Conservation (phyloP, 2,329 filamentous ascomycete genomes). For the Fusarium subglutinans region DNA sequence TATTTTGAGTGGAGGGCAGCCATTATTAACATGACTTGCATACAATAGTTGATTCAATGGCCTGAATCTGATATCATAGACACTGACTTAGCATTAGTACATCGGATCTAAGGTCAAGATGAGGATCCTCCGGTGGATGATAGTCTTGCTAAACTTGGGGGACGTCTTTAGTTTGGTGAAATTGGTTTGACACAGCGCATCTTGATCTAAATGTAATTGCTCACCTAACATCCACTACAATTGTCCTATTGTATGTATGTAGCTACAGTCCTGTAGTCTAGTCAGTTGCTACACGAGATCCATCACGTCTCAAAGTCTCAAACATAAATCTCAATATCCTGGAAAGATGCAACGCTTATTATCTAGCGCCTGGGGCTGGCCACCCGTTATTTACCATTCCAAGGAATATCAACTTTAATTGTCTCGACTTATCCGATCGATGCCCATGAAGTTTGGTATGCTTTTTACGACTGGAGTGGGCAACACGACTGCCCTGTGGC, state of each 20-base stretch:
- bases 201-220: neutral
- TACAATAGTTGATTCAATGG: constrained; percentile 38
- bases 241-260: neutral
- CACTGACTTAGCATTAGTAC: constrained; percentile 9
- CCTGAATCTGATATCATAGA: constrained; percentile 28
- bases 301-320: constrained; percentile 14
- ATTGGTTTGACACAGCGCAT: constrained; percentile 13
- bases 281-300: constrained; percentile 11
- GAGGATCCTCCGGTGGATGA: neutral
- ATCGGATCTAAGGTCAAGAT: neutral
- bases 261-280: neutral
- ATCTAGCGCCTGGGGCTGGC: constrained; percentile 37
- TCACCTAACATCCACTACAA: neutral
- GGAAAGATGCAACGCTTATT: constrained; percentile 12
- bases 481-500: constrained; percentile 21
- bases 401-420: constrained; percentile 26
- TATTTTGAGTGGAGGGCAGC: constrained; percentile 39
- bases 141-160: neutral
- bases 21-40: constrained; percentile 36
- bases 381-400: constrained; percentile 39
- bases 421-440: neutral
- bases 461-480: constrained; percentile 5
- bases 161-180: neutral
- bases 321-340: constrained; percentile 11
- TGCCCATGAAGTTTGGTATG: neutral